Evolutionary conservation across 306 rosid genomes (phyloP), one percentile per base, ranked within the genome.

Genomic region (Hylodesmum podocarpum): DNA sequence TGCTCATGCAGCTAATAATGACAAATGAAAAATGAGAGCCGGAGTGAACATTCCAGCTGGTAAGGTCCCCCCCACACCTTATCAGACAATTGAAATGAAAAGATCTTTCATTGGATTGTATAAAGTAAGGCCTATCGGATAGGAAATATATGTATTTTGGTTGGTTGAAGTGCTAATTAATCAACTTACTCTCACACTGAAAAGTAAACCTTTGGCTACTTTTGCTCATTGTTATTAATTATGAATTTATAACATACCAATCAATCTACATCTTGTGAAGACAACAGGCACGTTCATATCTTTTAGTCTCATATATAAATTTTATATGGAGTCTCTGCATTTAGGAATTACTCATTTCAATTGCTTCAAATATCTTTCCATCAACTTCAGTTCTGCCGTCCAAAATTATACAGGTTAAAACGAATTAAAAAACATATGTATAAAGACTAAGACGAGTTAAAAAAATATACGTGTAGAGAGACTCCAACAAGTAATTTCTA

Each of bases 11-110:
- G 47, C 29, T 28, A 19, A 41, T 46, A 53, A 73, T 47, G 82
- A 83, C 79, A 75, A 71, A 77, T 61, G 86, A 47, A 14, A 57
- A 79, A 44, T 12, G 16, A 74, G 69, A 78, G 64, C 82, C 82
- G 76, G 44, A 43, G 21, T 46, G 43, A 15, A 46, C 41, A 75
- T 36, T 64, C 61, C 31, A 50, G 66, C 63, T 75, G 31, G 64
- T 54, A 66, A 76, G 78, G 55, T 14, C 70, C 81, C 53, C 46
- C 31, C 14, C 15, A 8, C 33, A 14, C 1, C 11, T 18, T n/a
- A 28, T 57, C 33, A 62, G 22, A 63, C 66, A 43, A 1, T 43
- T 39, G 41, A 44, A 54, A 14, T 28, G 1, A 75, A 68, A 76
- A 24, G 54, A 36, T 21, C 14, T 33, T n/a, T n/a, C n/a, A n/a